A percentile compares a stretch with the other conserved stretches of the same genome.
These are phyloP conservation scores for Craspedostauros australis DNA, from an alignment of 108 stramenopile species.

Conservation along the genomic window DNA sequence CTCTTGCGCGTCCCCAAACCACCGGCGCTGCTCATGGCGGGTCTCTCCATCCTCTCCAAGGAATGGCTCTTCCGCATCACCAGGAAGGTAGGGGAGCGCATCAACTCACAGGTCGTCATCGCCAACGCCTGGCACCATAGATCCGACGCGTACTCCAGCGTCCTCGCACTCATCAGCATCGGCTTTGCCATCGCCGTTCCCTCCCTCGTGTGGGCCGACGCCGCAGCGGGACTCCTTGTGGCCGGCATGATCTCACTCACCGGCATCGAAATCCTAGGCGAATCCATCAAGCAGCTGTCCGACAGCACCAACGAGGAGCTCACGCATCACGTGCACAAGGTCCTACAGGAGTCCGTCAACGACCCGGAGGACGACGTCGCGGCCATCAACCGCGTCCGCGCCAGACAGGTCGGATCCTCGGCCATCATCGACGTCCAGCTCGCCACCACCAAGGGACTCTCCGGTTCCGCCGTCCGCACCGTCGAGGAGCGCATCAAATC, in stretches of 20 bases:
- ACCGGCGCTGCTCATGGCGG: constrained; percentile 81
- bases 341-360: constrained; percentile 9
- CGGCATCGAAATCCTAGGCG: constrained; percentile 82
- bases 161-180: constrained; percentile 86
- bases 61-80: constrained; percentile 93
- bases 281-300: constrained; percentile 78
- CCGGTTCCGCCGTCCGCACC: constrained; percentile 55
- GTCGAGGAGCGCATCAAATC: constrained; percentile 57
- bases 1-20: constrained; percentile 42
- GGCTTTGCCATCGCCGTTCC: constrained; percentile 73
- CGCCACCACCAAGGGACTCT: constrained; percentile 33
- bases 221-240: constrained; percentile 89
- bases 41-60: constrained; percentile 80
- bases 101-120: constrained; percentile 89
- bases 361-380: constrained; percentile 43
- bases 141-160: constrained; percentile 89
- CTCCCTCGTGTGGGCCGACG: constrained; percentile 73
- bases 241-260: constrained; percentile 93
- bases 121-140: constrained; percentile 99
- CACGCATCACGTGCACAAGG: constrained; percentile 29
- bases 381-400: constrained; percentile 44
- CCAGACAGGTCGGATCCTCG: constrained; percentile 69
- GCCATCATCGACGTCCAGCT: constrained; percentile 62
- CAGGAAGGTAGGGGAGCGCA: constrained; percentile 63
- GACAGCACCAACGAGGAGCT: constrained; percentile 65